Conservation (phyloP, 352 stramenopile genomes). For the Vaucheria bursata region DNA sequence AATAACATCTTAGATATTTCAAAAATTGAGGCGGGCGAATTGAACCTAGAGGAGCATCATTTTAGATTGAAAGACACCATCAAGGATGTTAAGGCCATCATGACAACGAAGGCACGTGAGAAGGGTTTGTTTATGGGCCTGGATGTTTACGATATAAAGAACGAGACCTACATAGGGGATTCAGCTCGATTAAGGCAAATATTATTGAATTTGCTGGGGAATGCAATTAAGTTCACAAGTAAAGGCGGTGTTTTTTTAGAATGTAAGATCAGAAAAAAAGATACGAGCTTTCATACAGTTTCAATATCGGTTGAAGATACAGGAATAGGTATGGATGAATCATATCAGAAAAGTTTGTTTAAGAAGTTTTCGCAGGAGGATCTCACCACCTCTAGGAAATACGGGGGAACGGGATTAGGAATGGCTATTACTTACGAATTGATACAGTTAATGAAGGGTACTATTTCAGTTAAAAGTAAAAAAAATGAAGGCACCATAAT, state of each 20-base stretch:
- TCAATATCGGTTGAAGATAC: neutral
- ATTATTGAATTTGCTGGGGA: neutral
- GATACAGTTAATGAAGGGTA: neutral
- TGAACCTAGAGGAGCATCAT: conserved; percentile 63
- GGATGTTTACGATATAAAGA: neutral
- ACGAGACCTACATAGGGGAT: too few species aligned
- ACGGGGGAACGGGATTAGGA: neutral
- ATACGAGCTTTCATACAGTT: neutral
- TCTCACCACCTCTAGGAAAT: neutral
- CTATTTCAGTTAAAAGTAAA: neutral
- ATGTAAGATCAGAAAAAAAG: neutral
- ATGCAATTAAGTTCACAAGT: neutral
- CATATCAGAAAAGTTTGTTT: neutral
- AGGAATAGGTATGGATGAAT: neutral
- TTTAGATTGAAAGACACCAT: neutral
- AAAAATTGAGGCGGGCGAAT: conserved; percentile 79
- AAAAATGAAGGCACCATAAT: neutral
- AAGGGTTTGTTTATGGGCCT: neutral
- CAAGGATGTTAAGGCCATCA: conserved; percentile 6
- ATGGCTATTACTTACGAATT: neutral
- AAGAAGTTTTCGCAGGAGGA: neutral
- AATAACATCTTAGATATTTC: conserved; percentile 81
- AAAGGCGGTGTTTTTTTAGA: neutral
- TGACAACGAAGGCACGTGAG: neutral
- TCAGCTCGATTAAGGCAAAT: neutral